Evolutionary conservation across 495 filamentous ascomycete species (phyloP).

Genomic region (Xylona heveae): DNA sequence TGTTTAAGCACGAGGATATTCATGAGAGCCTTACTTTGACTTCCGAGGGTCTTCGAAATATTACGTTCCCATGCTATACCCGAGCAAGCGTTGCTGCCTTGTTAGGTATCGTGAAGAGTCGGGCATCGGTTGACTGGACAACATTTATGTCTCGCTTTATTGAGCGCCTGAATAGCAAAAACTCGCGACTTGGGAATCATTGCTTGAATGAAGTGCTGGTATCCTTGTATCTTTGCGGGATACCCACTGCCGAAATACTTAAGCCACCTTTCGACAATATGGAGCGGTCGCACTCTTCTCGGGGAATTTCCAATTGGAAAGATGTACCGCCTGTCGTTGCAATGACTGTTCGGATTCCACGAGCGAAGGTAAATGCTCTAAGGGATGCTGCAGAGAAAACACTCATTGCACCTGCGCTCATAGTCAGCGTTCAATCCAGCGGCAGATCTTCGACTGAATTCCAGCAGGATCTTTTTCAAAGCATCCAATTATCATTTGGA

Average conservation of each 20-base stretch:
- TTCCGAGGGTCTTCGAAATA: not conserved
- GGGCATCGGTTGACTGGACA: slow-evolving; percentile 14
- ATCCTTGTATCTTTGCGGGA: not conserved
- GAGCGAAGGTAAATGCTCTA: slow-evolving; percentile 9
- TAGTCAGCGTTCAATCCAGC: no score
- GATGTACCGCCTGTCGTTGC: not conserved
- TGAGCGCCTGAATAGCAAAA: slow-evolving; percentile 10
- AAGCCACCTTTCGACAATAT: no score
- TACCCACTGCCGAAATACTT: no score
- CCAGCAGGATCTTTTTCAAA: no score
- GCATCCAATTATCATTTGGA: no score
- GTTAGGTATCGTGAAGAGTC: slow-evolving; percentile 13
- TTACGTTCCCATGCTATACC: slow-evolving; percentile 14
- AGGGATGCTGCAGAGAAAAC: slow-evolving; percentile 12
- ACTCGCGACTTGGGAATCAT: not conserved
- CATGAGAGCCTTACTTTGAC: slow-evolving; percentile 4
- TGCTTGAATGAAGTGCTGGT: not conserved
- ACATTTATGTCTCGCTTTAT: slow-evolving; percentile 11
- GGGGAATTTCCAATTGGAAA: no score
- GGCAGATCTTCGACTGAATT: no score
- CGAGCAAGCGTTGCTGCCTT: slow-evolving; percentile 19
- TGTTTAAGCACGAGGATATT: slow-evolving; percentile 20
- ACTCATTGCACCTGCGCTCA: no score
- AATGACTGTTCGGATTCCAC: not conserved
- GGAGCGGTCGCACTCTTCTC: no score